Evolutionary conservation across 2,329 filamentous ascomycete genomes (phyloP), one percentile per base, ranked within the genome.

Genomic region (Phaeophleospora eucalypticola): DNA sequence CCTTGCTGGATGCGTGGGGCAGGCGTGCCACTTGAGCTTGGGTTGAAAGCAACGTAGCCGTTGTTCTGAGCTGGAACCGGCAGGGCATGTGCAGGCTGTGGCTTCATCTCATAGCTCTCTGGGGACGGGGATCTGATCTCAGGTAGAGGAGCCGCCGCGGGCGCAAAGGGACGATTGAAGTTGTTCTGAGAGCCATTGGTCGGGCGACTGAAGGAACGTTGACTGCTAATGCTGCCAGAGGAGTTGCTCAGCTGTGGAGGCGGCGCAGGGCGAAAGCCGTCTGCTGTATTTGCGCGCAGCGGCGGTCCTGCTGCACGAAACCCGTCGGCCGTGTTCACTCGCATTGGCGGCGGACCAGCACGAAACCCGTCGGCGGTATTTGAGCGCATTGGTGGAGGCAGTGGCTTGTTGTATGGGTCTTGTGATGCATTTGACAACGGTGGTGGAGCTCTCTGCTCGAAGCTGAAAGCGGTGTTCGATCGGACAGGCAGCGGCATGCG

Each of bases 101-200:
- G 49, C 32, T 58, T 58, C 64, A 66, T 65, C 48, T 66, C 64
- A 45, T 64, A 65, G 54, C 58, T 60, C 19, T 64, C 46, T 18
- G 44, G 45, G 1, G 52, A 45, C 3, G 49, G 29, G 29, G 42
- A 18, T 12, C 24, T 19, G 34, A 20, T 32, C 36, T 51, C 46
- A 24, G 41, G 48, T 8, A 50, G 38, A 9, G 41, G 15, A 7
- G 48, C 21, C 8, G 58, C 36, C 12, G 36, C 8, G 16, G 36
- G 6, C 3, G 36, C 18, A 19, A 37, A 37, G 16, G 36, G 17
- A 18, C 36, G 8, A 12, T 37, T 37, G 36, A 37, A 37, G 16
- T 10, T 37, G 6, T 4, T 12, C 17, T 37, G 36, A 4, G 34
- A 36, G 16, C 34, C 34, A 36, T 16, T 8, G 7, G 35, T 45